phyloP scores from a whole-genome alignment of 371 early-diverging fungal species.

The Nematocida minor region DNA sequence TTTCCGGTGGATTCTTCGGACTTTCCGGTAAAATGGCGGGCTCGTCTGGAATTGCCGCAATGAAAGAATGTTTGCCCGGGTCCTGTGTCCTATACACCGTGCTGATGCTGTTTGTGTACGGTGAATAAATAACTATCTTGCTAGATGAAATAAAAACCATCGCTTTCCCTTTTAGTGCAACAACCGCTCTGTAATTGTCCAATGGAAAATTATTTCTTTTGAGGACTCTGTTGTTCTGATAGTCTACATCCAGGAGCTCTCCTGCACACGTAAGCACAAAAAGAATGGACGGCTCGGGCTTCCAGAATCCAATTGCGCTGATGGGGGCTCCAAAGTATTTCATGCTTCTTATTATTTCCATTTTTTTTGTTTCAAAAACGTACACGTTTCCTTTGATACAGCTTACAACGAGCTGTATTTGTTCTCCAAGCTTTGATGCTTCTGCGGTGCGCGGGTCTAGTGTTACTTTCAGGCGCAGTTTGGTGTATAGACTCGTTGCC shows the following conservation, averaged over 20 bases:
- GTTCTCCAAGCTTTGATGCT: neutral
- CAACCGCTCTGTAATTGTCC: neutral
- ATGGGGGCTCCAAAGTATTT: constrained; percentile 37
- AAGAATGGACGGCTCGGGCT: neutral
- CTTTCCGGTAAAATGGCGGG: neutral
- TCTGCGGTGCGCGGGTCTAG: neutral
- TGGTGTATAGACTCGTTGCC: constrained; percentile 16
- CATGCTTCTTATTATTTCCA: constrained; percentile 48
- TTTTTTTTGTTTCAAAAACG: constrained; percentile 35
- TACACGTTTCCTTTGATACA: constrained; percentile 44
- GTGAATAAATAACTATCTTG: neutral
- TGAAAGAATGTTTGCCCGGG: neutral
- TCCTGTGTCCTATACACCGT: neutral
- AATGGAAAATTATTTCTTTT: constrained; percentile 4
- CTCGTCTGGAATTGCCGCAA: neutral
- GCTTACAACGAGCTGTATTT: constrained; percentile 8
- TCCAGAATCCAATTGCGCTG: constrained; percentile 5
- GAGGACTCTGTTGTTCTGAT: constrained; percentile 30
- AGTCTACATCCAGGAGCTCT: constrained; percentile 40
- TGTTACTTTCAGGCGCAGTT: constrained; percentile 27
- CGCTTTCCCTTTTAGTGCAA: neutral
- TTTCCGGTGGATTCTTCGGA: neutral
- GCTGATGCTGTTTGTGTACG: neutral
- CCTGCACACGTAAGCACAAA: neutral
- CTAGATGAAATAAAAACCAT: constrained; percentile 9